Conservation (phyloP, 345 rosid species). For the Gossypium stocksii region DNA sequence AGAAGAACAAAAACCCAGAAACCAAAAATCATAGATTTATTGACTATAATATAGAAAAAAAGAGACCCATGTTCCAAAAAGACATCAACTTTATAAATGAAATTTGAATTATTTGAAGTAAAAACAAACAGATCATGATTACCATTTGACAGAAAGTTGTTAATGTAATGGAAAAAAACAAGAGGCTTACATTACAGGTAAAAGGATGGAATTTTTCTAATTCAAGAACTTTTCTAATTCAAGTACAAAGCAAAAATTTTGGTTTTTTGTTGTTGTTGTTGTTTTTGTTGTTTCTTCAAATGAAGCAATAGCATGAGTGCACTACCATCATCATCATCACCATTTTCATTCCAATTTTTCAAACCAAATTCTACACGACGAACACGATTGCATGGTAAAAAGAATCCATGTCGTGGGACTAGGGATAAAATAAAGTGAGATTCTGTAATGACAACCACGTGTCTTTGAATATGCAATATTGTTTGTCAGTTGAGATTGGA, state of each 20-base stretch:
- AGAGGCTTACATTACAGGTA: constrained; percentile 17
- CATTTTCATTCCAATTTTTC: no score
- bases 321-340: no score
- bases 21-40: neutral
- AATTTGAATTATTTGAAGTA: neutral
- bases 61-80: constrained; percentile 8
- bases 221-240: constrained; percentile 35
- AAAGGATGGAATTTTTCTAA: constrained; percentile 33
- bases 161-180: constrained; percentile 4
- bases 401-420: no score
- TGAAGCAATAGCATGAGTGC: constrained; percentile 44
- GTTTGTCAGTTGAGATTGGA: neutral
- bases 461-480: neutral
- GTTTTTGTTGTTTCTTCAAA: constrained; percentile 14
- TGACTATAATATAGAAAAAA: neutral
- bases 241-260: constrained; percentile 32
- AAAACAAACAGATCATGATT: constrained; percentile 7
- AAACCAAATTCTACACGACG: no score
- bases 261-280: neutral
- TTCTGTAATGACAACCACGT: no score
- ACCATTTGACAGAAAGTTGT: constrained; percentile 13
- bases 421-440: neutral
- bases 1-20: constrained; percentile 12
- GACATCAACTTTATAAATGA: constrained; percentile 18
- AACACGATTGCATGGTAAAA: no score